Conservation (phyloP, 768 basidiomycete genomes). For the Psilocybe cubensis region DNA sequence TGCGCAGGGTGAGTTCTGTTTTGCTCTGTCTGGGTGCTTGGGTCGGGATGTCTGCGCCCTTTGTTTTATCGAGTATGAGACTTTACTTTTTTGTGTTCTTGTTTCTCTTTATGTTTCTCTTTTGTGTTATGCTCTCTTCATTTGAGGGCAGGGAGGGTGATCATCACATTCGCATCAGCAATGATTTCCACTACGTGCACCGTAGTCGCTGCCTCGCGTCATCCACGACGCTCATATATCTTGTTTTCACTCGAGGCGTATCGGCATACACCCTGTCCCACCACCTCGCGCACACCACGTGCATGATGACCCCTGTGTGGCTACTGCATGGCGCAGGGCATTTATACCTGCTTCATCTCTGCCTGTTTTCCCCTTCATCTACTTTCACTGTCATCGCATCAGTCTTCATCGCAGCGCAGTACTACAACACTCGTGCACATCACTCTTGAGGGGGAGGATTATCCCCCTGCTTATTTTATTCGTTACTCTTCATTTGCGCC, state of each 20-base stretch:
- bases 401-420: too few species aligned
- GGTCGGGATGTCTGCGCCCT: not conserved
- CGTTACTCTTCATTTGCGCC: not conserved
- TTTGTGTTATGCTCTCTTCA: too few species aligned
- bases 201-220: too few species aligned
- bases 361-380: conserved; percentile 3
- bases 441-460: too few species aligned
- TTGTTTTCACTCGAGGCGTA: conserved; percentile 9
- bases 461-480: not conserved
- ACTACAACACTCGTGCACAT: too few species aligned
- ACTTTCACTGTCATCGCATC: conserved; percentile 9
- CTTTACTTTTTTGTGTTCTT: not conserved
- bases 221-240: too few species aligned
- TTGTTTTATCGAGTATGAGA: not conserved
- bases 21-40: not conserved
- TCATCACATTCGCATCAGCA: too few species aligned
- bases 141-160: too few species aligned
- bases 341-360: conserved; percentile 15
- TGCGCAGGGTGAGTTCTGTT: not conserved
- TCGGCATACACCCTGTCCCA: too few species aligned
- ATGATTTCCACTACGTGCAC: too few species aligned
- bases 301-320: conserved; percentile 2
- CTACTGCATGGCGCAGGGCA: conserved; percentile 11
- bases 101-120: not conserved
- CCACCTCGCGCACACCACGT: conserved; percentile 17